Evolutionary conservation across 352 stramenopile genomes (phyloP), one percentile per base, ranked within the genome.

Genomic region (Phytopythium boreale): DNA sequence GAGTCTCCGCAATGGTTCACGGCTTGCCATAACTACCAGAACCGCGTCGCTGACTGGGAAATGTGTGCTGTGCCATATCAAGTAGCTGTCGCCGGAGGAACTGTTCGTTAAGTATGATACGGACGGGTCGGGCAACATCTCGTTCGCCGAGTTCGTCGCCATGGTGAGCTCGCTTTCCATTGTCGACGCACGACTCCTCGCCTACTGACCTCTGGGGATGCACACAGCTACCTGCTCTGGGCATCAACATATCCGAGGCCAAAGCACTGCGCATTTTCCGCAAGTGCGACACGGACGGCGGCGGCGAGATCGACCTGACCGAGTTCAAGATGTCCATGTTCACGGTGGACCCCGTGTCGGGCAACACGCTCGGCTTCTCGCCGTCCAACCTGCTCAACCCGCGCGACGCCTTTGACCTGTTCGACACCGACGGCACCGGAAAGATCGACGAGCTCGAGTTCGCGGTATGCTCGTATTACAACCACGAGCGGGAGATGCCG

Each of bases 311-410:
- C 63, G 90, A 97, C 63, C 61, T 98, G 61, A 88, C 96, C 2
- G 92, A 98, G 72, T 98, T 98, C 73, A 93, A 96, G 59, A 93
- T 93, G 73, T 92, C 94, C 9, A 84, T 98, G 69, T 98, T 97
- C 67, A 82, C 88, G 0, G 84, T 95, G 37, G 92, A 98, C 49
- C 90, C 92, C 2, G 84, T 96, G 56, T 92, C 77, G 4, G 83
- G 82, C 15, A 93, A 92, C 61, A 73, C 84, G 22, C 64, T 91
- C 12, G 80, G 84, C 2, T 98, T 98, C 65, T 70, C 79, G 11
- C 92, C 93, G 8, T 96, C 83, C 11, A 82, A 76, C 0, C 69
- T 97, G 31, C 68, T 98, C 46, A 79, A 74, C 0, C 94, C 94
- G 7, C 74, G 89, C 24, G 94, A 98, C 59, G 90, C 82, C 7